phyloP scores from a whole-genome alignment of 495 filamentous ascomycete species.

The Amphirosellinia nigrospora region DNA sequence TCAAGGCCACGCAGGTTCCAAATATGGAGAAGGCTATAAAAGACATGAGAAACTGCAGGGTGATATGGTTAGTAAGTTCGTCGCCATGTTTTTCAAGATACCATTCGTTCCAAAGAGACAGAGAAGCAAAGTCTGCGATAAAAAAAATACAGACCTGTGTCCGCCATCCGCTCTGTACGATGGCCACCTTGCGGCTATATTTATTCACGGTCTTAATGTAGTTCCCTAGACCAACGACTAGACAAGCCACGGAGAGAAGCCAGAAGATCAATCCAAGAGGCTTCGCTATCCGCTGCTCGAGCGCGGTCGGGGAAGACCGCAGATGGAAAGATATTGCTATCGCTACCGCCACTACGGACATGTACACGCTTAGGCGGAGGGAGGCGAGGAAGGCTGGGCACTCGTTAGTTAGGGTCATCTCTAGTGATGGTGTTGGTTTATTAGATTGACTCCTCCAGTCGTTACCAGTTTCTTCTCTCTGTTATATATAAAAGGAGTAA shows the following conservation, averaged over 20 bases:
- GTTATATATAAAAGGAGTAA: not conserved
- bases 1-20: slow-evolving; percentile 68
- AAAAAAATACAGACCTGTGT: slow-evolving; percentile 61
- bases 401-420: not conserved
- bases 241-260: slow-evolving; percentile 74
- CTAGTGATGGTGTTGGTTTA: not conserved
- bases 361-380: slow-evolving; percentile 88
- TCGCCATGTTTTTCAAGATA: too few species aligned
- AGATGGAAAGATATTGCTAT: slow-evolving; percentile 95
- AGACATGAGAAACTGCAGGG: slow-evolving; percentile 62
- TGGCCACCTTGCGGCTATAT: slow-evolving; percentile 75
- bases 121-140: not conserved
- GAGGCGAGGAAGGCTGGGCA: slow-evolving; percentile 82
- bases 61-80: not conserved
- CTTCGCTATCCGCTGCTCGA: slow-evolving; percentile 77
- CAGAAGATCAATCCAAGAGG: slow-evolving; percentile 92
- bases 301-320: slow-evolving; percentile 66
- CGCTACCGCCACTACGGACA: slow-evolving; percentile 85
- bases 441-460: too few species aligned
- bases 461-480: too few species aligned
- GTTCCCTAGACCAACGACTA: slow-evolving; percentile 79
- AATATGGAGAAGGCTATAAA: slow-evolving; percentile 81
- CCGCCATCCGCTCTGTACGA: slow-evolving; percentile 94
- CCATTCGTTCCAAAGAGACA: too few species aligned
- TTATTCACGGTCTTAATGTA: slow-evolving; percentile 88